Evolutionary conservation across 2,329 filamentous ascomycete species (phyloP), one percentile per base, ranked within the genome.

Genomic region (Alternaria alternata): DNA sequence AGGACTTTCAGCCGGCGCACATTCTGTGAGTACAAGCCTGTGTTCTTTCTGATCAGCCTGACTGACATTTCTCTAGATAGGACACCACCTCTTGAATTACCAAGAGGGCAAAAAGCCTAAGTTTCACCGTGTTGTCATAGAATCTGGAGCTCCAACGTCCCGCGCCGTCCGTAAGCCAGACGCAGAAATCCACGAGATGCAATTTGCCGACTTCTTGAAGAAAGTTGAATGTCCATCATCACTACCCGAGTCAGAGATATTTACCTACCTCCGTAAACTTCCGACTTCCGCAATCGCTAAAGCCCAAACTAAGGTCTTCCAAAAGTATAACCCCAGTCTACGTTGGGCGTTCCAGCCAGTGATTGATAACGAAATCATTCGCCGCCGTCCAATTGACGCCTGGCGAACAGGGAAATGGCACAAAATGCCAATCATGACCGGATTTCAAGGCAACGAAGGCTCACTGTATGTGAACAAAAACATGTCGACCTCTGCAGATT

Each of bases 391-490:
- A 3, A 81, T 89, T 12, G 79, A 82, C n/a, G 82, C 84, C n/a
- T 90, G 87, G 87, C 73, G 80, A 26, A 78, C 82, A 0, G 80
- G 83, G 0, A 75, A 79, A 16, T 86, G 83, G 72, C 81, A 88
- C 65, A 82, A 82, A 63, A 81, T 89, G 7, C 87, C 88, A 7
- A 83, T 92, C 49, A 78, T 93, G 49, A 91, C 89, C 0, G 90
- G 90, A 7, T 92, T 88, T 80, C 89, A 88, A 75, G 86, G 87
- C 39, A 88, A 92, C 69, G 90, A 93, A 74, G 90, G 89, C 16
- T 84, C 87, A 0, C 74, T 82, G 38, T 92, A 92, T 70, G 85
- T 91, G 1, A 85, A 88, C 0, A 74, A 79, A 14, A 67, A 74
- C 7, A 81, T 85, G 54, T 77, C 81, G 14, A 80, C 79, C 3